These are phyloP conservation scores for Isatis tinctoria DNA, from an alignment of 345 rosid genomes.

Conservation along the genomic window DNA sequence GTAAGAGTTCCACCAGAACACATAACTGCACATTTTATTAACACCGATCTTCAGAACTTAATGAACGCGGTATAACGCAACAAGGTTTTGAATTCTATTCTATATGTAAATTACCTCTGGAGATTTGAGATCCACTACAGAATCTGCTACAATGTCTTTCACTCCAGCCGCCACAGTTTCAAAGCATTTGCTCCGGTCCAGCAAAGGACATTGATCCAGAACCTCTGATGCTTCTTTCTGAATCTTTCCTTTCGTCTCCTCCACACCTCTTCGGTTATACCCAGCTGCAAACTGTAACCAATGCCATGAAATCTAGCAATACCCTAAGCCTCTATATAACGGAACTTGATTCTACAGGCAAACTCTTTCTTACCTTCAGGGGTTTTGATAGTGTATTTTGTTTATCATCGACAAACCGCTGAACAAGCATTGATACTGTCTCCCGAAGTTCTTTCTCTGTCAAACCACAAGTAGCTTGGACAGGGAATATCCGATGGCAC, in stretches of 20 bases:
- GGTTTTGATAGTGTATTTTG: constrained; percentile 42
- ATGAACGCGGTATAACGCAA: background rate
- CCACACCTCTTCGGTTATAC: constrained; percentile 80
- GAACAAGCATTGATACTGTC: constrained; percentile 73
- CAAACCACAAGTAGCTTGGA: constrained; percentile 82
- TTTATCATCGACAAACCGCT: constrained; percentile 51
- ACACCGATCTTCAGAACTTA: constrained; percentile 2
- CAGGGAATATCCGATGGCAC: constrained; percentile 93
- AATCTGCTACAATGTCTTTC: constrained; percentile 68
- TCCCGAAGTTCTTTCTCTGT: constrained; percentile 65
- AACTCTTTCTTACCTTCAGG: constrained; percentile 48
- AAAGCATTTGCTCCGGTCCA: constrained; percentile 82
- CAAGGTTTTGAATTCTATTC: background rate
- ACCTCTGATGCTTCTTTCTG: constrained; percentile 37
- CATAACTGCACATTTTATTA: constrained; percentile 49
- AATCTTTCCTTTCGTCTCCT: constrained; percentile 47
- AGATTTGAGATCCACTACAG: constrained; percentile 76
- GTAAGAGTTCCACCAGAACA: constrained; percentile 79
- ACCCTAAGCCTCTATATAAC: background rate
- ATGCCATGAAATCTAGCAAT: background rate
- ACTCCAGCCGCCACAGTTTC: constrained; percentile 73
- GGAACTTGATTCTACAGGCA: background rate
- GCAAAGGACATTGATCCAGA: constrained; percentile 40
- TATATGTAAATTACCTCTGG: constrained; percentile 55
- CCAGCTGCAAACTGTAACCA: constrained; percentile 78